A percentile compares a stretch with the other conserved stretches of the same genome.
Evolutionary conservation across 352 stramenopile genomes (phyloP).

Genomic region (Phytophthora citrophthora): DNA sequence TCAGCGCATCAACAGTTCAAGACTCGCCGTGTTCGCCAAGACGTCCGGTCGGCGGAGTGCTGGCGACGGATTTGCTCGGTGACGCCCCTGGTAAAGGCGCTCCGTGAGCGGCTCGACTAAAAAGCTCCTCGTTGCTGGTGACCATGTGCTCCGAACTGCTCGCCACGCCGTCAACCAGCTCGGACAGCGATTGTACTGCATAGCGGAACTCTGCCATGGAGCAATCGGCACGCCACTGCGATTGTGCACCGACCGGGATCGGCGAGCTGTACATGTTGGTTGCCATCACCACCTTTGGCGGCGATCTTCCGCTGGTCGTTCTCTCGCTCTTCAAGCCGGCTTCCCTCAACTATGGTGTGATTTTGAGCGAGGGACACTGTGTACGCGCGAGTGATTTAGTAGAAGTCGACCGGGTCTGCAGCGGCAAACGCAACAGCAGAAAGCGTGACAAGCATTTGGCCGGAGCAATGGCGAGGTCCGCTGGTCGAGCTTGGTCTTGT

Average conservation of each 20-base stretch:
- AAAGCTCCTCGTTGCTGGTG: conserved; percentile 17
- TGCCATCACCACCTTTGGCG: background rate
- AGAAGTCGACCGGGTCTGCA: conserved; percentile 9
- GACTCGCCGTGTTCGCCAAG: conserved; percentile 18
- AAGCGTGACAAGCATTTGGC: background rate
- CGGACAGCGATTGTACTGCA: conserved; percentile 1
- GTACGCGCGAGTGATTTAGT: conserved; percentile 29
- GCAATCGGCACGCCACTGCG: conserved; percentile 21
- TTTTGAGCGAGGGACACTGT: conserved; percentile 28
- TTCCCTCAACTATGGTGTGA: conserved; percentile 25
- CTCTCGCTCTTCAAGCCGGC: conserved; percentile 36
- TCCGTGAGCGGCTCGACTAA: conserved; percentile 13
- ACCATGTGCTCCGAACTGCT: background rate
- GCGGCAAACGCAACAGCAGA: background rate
- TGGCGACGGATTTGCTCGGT: conserved; percentile 28
- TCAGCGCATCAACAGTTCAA: conserved; percentile 34
- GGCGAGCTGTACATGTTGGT: background rate
- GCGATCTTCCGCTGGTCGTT: conserved; percentile 19
- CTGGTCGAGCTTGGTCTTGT: conserved; percentile 16
- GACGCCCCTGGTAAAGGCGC: conserved; percentile 21
- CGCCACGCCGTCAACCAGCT: background rate
- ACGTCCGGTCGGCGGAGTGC: conserved; percentile 16
- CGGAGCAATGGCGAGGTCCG: background rate
- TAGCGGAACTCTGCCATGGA: conserved; percentile 1
- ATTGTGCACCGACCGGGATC: conserved; percentile 21